Conservation (phyloP, 129 eudicot species). For the Lactuca saligna region DNA sequence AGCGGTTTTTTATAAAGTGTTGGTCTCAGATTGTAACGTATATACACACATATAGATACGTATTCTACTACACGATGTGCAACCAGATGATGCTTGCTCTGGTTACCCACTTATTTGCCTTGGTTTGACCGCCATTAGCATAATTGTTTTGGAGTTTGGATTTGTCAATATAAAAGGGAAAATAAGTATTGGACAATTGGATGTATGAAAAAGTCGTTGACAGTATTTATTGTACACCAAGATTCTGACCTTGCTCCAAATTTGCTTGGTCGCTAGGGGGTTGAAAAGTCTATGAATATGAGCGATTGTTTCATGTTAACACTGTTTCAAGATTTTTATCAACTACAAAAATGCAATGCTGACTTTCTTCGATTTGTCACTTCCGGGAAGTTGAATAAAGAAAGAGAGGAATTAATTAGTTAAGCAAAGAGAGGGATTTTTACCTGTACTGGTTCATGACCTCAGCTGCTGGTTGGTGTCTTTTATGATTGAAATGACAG, state of each 20-base stretch:
- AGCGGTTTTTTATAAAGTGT: not conserved
- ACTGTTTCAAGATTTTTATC: not conserved
- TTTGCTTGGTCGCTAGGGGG: not conserved
- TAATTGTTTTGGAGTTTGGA: not conserved
- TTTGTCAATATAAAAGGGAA: not conserved
- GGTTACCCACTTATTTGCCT: not conserved
- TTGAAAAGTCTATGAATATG: not conserved
- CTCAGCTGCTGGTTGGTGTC: not conserved
- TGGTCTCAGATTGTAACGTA: not conserved
- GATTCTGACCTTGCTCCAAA: not conserved
- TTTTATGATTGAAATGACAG: not conserved
- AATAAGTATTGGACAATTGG: not conserved
- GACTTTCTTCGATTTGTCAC: not conserved
- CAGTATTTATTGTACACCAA: conserved; percentile 2
- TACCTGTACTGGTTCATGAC: not conserved
- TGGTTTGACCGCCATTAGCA: conserved; percentile 22
- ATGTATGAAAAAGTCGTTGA: not conserved
- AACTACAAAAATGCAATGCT: not conserved
- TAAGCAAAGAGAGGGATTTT: not conserved
- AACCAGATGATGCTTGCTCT: not conserved
- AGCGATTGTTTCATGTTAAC: not conserved
- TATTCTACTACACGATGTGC: conserved; percentile 11
- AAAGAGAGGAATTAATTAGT: not conserved
- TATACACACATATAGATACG: not conserved
- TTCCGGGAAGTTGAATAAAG: too few species aligned